Evolutionary conservation across 2,329 filamentous ascomycete species (phyloP).

Genomic region (Dothideomycetes sp.): DNA sequence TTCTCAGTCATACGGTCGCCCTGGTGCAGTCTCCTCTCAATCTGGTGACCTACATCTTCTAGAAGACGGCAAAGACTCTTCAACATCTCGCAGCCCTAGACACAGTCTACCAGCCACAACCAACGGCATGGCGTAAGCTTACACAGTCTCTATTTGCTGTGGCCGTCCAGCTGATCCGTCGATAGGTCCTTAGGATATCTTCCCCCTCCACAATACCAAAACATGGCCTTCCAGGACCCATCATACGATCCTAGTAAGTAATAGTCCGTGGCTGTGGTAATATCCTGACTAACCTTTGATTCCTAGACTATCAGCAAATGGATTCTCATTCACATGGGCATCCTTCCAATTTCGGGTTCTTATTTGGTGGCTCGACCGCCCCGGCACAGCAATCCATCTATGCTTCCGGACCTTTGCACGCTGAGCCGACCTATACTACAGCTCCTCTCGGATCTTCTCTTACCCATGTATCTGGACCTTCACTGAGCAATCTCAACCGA

Average conservation of each 20-base stretch:
- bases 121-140: slow-evolving; percentile 28
- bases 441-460: slow-evolving; percentile 5
- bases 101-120: slow-evolving; percentile 20
- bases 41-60: background rate
- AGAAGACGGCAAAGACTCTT: background rate
- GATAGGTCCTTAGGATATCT: slow-evolving; percentile 28
- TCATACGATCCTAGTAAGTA: slow-evolving; percentile 25
- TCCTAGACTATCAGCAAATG: slow-evolving; percentile 4
- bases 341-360: slow-evolving; percentile 3
- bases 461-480: slow-evolving; percentile 2
- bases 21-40: background rate
- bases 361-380: slow-evolving; percentile 7
- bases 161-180: background rate
- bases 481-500: slow-evolving; percentile 9
- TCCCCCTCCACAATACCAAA: slow-evolving; percentile 28
- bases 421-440: slow-evolving; percentile 6
- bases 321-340: slow-evolving; percentile 3
- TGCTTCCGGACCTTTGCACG: slow-evolving; percentile 5
- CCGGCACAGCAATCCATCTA: slow-evolving; percentile 8
- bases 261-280: no score
- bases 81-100: background rate
- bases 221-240: slow-evolving; percentile 16
- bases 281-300: background rate
- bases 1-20: background rate
- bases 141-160: slow-evolving; percentile 2